These are phyloP conservation scores for Cucurbita argyrosperma DNA, from an alignment of 306 rosid genomes.

Conservation along the genomic window DNA sequence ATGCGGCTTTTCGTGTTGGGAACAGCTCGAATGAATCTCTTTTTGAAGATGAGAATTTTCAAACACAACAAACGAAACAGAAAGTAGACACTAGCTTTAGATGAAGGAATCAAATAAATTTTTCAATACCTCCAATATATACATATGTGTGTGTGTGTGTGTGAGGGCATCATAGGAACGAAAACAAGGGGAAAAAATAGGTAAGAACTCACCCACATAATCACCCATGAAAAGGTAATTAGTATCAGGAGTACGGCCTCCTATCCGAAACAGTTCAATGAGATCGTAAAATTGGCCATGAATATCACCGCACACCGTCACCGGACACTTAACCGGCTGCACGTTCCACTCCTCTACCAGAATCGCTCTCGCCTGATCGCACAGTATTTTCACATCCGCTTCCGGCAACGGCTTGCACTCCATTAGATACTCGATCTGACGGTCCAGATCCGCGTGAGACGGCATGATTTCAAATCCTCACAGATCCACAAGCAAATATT, in stretches of 20 bases:
- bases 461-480: constrained; percentile 48
- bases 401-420: constrained; percentile 90
- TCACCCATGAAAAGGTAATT: constrained; percentile 98
- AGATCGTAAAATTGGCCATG: constrained; percentile 98
- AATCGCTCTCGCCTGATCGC: constrained; percentile 89
- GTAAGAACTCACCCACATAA: constrained; percentile 62
- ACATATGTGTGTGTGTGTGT: too few relatives aligned
- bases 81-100: not conserved
- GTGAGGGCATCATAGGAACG: not conserved
- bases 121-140: not conserved
- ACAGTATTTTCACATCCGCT: constrained; percentile 77
- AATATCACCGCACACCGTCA: constrained; percentile 89
- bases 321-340: constrained; percentile 97
- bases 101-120: not conserved
- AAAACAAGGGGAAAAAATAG: not conserved
- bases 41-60: not conserved
- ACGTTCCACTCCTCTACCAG: constrained; percentile 97
- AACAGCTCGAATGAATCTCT: not conserved
- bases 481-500: constrained; percentile 36
- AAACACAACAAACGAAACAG: not conserved
- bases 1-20: not conserved
- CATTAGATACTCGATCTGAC: constrained; percentile 98
- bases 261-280: constrained; percentile 90
- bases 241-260: constrained; percentile 86
- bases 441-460: constrained; percentile 94